phyloP scores from a whole-genome alignment of 2,329 filamentous ascomycete genomes.

The Ceratocystis variospora region DNA sequence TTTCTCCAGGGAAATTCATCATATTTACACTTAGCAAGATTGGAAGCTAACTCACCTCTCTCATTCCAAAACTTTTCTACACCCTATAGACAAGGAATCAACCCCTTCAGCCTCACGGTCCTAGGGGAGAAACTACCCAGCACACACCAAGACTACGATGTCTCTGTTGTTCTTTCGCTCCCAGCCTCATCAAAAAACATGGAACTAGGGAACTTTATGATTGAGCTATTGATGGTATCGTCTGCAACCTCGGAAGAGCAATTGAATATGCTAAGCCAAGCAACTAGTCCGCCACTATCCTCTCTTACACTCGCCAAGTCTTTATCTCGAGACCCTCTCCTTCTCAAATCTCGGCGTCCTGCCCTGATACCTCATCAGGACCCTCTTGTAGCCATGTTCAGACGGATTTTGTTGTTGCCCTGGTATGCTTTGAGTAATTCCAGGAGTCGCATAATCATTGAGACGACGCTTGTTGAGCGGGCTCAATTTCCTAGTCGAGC shows the following conservation, averaged over 20 bases:
- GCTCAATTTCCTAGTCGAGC: constrained; percentile 43
- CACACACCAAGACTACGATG: constrained; percentile 68
- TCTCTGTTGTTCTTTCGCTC: constrained; percentile 59
- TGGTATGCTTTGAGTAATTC: constrained; percentile 46
- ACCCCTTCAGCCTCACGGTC: constrained; percentile 39
- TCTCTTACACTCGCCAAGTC: not conserved
- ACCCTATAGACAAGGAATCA: constrained; percentile 31
- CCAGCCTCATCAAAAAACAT: constrained; percentile 67
- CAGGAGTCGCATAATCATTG: constrained; percentile 12
- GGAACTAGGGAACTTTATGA: constrained; percentile 83
- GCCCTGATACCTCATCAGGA: constrained; percentile 71
- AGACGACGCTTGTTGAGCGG: constrained; percentile 58
- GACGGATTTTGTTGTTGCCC: constrained; percentile 48
- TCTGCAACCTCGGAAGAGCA: not conserved
- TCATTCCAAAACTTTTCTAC: not conserved
- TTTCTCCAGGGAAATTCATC: not conserved
- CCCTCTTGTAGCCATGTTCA: constrained; percentile 48
- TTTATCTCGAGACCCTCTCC: constrained; percentile 24
- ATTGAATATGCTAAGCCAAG: not conserved
- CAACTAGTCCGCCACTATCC: not conserved
- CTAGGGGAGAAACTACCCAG: constrained; percentile 42
- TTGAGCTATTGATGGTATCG: constrained; percentile 42
- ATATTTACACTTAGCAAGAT: not conserved
- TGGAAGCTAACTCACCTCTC: not conserved
- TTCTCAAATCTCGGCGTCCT: constrained; percentile 56